These are phyloP conservation scores for Auxenochlorella pyrenoidosa DNA, from an alignment of 139 green algal species.

Conservation along the genomic window DNA sequence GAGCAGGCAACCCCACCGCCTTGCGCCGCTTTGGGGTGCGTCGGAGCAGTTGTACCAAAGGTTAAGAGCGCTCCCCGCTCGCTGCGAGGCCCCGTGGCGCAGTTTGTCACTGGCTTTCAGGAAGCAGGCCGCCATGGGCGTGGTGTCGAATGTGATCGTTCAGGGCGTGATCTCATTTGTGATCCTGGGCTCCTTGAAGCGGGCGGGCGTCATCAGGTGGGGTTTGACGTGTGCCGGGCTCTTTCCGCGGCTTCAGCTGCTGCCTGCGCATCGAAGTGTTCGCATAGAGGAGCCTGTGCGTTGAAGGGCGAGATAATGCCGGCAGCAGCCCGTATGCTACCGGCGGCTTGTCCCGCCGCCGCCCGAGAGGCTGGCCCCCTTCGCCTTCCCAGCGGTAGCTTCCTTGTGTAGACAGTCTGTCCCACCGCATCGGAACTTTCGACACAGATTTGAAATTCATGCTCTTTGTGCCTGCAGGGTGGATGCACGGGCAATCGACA, in stretches of 20 bases:
- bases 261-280: background rate
- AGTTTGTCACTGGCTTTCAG: background rate
- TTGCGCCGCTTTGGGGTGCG: no score
- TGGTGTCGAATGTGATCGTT: conserved; percentile 3
- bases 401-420: no score
- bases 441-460: no score
- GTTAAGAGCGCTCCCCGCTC: no score
- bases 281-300: no score
- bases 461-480: conserved; percentile 27
- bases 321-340: no score
- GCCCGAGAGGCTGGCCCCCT: background rate
- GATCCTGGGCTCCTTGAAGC: conserved; percentile 50
- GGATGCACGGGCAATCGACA: conserved; percentile 38
- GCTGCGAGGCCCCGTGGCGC: no score
- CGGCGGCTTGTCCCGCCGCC: background rate
- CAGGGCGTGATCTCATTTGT: conserved; percentile 41
- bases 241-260: background rate
- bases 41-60: no score
- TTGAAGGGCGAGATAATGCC: no score
- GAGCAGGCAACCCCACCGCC: no score
- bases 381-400: no score
- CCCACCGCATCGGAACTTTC: no score
- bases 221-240: background rate
- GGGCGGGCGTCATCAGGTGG: conserved; percentile 47
- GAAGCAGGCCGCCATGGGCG: conserved; percentile 36